Conservation (phyloP, 805 yeast genomes). For the Barnettozyma sucrosica region DNA sequence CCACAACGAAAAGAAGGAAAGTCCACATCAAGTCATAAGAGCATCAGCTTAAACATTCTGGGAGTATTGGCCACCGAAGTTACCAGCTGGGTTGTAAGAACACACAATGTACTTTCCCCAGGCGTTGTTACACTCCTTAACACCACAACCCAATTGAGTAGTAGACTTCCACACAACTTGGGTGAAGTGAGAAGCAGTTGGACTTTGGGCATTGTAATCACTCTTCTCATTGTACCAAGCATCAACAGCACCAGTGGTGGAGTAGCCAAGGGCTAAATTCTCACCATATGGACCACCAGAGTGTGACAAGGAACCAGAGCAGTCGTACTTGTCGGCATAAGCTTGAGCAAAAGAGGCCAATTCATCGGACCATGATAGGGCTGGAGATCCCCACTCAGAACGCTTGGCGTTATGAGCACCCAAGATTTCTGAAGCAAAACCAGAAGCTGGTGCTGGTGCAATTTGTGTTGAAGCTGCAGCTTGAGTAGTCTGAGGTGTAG, state of each 20-base stretch:
- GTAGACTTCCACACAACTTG: constrained; percentile 76
- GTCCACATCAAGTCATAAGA: not conserved
- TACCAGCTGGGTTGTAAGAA: constrained; percentile 72
- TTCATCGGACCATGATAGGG: constrained; percentile 44
- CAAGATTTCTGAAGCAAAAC: constrained; percentile 38
- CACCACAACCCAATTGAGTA: constrained; percentile 70
- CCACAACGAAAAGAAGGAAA: constrained; percentile 9
- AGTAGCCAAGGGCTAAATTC: constrained; percentile 71
- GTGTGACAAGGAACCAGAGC: constrained; percentile 57
- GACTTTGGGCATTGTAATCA: constrained; percentile 46
- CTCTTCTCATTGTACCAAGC: constrained; percentile 76
- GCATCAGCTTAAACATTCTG: constrained; percentile 21
- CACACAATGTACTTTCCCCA: constrained; percentile 66
- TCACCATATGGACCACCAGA: constrained; percentile 76
- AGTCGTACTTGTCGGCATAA: constrained; percentile 49
- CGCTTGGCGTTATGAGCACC: constrained; percentile 47
- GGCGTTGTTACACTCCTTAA: constrained; percentile 49
- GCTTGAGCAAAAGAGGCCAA: constrained; percentile 45
- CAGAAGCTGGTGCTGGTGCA: constrained; percentile 18
- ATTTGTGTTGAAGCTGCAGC: constrained; percentile 19
- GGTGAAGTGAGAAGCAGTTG: constrained; percentile 75
- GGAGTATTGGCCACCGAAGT: constrained; percentile 48
- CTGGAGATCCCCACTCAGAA: constrained; percentile 39
- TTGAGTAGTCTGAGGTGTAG: constrained; percentile 14
- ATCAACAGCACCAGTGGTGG: constrained; percentile 46